These are phyloP conservation scores for Pugionium dolabratum DNA, from an alignment of 345 rosid genomes.

Conservation along the genomic window DNA sequence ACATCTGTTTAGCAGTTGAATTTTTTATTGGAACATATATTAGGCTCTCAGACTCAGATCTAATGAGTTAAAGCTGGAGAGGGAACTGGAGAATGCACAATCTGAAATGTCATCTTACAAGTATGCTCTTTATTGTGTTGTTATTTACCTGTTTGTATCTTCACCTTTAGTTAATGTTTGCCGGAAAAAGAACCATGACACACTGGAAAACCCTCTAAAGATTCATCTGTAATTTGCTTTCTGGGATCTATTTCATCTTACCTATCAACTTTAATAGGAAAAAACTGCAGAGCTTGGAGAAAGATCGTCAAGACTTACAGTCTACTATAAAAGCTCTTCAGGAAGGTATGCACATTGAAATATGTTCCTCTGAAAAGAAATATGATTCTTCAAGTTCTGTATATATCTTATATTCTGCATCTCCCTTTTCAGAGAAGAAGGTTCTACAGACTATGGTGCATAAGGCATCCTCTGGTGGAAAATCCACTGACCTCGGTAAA, in stretches of 20 bases:
- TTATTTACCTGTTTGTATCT: slow-evolving; percentile 12
- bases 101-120: slow-evolving; percentile 68
- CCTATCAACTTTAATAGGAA: slow-evolving; percentile 53
- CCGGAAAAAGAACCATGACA: slow-evolving; percentile 13
- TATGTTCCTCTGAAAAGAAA: slow-evolving; percentile 4
- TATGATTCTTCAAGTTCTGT: slow-evolving; percentile 21
- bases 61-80: slow-evolving; percentile 91
- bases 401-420: slow-evolving; percentile 20
- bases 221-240: slow-evolving; percentile 16
- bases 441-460: slow-evolving; percentile 78
- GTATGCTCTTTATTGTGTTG: slow-evolving; percentile 50
- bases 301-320: slow-evolving; percentile 85
- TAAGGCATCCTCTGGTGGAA: slow-evolving; percentile 65
- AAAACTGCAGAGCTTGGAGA: slow-evolving; percentile 82
- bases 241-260: slow-evolving; percentile 18
- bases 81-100: slow-evolving; percentile 77
- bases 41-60: slow-evolving; percentile 96
- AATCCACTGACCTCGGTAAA: slow-evolving; percentile 48
- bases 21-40: slow-evolving; percentile 29
- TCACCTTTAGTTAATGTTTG: slow-evolving; percentile 18
- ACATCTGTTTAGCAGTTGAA: slow-evolving; percentile 19
- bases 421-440: slow-evolving; percentile 76
- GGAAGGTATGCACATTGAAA: slow-evolving; percentile 62
- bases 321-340: slow-evolving; percentile 83
- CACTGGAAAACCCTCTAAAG: slow-evolving; percentile 3